Evolutionary conservation across 2,329 filamentous ascomycete genomes (phyloP).

Genomic region (Aspergillus proliferans): DNA sequence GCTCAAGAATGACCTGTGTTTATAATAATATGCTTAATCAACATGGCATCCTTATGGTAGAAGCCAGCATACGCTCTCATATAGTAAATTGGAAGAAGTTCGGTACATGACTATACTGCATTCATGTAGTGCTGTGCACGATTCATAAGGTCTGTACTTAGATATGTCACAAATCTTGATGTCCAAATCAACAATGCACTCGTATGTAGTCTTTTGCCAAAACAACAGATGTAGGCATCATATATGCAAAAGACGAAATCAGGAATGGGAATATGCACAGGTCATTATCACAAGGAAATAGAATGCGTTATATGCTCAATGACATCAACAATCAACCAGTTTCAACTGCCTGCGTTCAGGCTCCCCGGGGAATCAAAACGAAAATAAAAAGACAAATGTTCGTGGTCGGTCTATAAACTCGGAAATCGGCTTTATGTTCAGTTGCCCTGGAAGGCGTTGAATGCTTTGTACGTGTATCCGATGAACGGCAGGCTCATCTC

Average conservation of each 20-base stretch:
- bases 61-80: no score
- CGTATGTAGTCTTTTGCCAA: conserved; percentile 11
- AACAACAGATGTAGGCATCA: conserved; percentile 10
- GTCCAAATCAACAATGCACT: conserved; percentile 8
- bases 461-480: conserved; percentile 96
- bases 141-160: background rate
- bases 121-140: no score
- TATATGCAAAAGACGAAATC: conserved; percentile 13
- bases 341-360: conserved; percentile 25
- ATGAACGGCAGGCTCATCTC: conserved; percentile 97
- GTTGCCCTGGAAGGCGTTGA: conserved; percentile 57
- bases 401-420: conserved; percentile 12
- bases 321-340: conserved; percentile 21
- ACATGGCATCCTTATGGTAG: no score
- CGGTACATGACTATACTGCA: no score
- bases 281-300: conserved; percentile 17
- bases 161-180: conserved; percentile 4
- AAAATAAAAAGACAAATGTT: conserved; percentile 1
- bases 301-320: conserved; percentile 32
- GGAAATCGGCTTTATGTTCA: conserved; percentile 20
- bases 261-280: conserved; percentile 19
- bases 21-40: no score
- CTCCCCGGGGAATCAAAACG: conserved; percentile 9
- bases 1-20: background rate
- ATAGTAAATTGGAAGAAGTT: no score